phyloP scores from a whole-genome alignment of 1,284 basidiomycete genomes.

The Leccinum cinnamomeum region DNA sequence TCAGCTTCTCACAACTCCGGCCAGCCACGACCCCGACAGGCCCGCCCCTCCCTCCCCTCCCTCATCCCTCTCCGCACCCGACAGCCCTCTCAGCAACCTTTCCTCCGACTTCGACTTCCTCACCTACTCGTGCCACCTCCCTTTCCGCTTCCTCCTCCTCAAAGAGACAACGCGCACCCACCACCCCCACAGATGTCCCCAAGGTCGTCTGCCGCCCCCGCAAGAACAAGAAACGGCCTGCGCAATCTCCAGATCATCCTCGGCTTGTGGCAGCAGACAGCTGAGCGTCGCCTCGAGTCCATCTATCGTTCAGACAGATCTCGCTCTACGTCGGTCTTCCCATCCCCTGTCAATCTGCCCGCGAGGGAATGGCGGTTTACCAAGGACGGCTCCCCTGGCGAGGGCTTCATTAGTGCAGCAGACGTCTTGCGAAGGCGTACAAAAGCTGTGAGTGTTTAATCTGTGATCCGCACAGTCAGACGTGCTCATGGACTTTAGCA shows the following conservation, averaged over 20 bases:
- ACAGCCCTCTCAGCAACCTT: constrained; percentile 30
- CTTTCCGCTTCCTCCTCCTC: constrained; percentile 29
- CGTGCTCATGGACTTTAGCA: constrained; percentile 51
- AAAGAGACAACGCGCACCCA: constrained; percentile 23
- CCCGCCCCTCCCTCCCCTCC: constrained; percentile 18
- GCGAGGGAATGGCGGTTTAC: constrained; percentile 48
- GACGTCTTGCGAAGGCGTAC: constrained; percentile 57
- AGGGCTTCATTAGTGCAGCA: constrained; percentile 58
- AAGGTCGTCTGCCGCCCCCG: constrained; percentile 10
- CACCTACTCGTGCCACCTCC: constrained; percentile 27
- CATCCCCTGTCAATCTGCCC: constrained; percentile 2
- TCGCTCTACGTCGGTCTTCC: constrained; percentile 37
- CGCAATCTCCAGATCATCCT: constrained; percentile 25
- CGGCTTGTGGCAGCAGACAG: constrained; percentile 25
- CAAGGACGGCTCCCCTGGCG: constrained; percentile 52
- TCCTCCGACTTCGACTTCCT: constrained; percentile 21
- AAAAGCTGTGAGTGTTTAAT: constrained; percentile 54
- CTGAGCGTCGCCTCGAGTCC: constrained; percentile 26
- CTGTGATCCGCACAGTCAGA: background rate
- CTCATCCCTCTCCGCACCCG: constrained; percentile 18
- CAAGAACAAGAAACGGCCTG: constrained; percentile 32
- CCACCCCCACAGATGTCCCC: constrained; percentile 13
- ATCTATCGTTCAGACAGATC: constrained; percentile 35
- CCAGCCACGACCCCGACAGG: constrained; percentile 1
- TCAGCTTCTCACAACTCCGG: constrained; percentile 7